A percentile compares a stretch with the other conserved stretches of the same genome.
Conservation (phyloP, 495 filamentous ascomycete genomes). For the Hypoxylon rickii region DNA sequence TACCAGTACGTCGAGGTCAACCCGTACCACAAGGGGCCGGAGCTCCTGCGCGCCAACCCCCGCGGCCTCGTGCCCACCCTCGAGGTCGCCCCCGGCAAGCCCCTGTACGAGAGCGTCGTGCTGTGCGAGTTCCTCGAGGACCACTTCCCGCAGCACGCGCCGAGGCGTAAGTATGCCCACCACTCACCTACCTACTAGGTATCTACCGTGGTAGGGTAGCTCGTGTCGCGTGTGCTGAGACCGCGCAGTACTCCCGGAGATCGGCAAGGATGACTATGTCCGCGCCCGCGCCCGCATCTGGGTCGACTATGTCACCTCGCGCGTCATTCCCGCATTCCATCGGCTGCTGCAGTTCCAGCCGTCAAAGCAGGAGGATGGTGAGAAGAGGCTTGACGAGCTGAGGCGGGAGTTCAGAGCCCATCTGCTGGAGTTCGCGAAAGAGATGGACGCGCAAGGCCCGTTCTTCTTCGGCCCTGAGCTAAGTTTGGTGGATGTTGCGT, state of each 20-base stretch:
- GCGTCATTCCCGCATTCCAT: conserved; percentile 62
- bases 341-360: conserved; percentile 64
- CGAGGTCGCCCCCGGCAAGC: conserved; percentile 51
- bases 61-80: conserved; percentile 66
- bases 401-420: conserved; percentile 32
- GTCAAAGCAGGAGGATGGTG: conserved; percentile 43
- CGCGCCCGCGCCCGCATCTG: conserved; percentile 61
- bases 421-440: conserved; percentile 56
- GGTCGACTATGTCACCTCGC: conserved; percentile 63
- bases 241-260: conserved; percentile 48
- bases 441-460: conserved; percentile 57
- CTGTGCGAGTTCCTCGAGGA: conserved; percentile 68
- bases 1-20: conserved; percentile 69
- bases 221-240: too few relatives aligned
- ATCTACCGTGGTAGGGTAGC: too few relatives aligned
- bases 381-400: conserved; percentile 48
- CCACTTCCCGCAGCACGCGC: conserved; percentile 54
- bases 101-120: conserved; percentile 64
- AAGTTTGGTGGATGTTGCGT: conserved; percentile 57
- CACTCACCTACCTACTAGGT: background rate
- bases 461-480: conserved; percentile 59
- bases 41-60: conserved; percentile 61
- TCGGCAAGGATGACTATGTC: conserved; percentile 51
- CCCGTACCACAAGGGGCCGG: conserved; percentile 63
- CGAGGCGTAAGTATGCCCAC: conserved; percentile 3